A percentile compares a stretch with the other conserved stretches of the same genome.
Evolutionary conservation across 768 basidiomycete genomes (phyloP).

Genomic region (Boletus eberwhitei): DNA sequence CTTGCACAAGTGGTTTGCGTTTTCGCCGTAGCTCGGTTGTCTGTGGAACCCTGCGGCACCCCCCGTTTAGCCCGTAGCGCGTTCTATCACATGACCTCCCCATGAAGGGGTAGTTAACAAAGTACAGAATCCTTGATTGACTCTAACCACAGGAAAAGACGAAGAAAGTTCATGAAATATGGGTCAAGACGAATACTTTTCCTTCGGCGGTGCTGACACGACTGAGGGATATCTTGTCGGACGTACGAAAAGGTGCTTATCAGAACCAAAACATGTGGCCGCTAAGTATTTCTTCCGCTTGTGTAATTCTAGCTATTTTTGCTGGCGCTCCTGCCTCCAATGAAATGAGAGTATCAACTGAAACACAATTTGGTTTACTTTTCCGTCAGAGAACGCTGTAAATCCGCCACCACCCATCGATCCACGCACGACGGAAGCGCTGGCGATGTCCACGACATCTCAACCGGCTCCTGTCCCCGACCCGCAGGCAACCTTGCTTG

Average conservation of each 20-base stretch:
- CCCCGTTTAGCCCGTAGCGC: constrained; percentile 17
- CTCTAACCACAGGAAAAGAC: constrained; percentile 80
- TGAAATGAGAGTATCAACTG: constrained; percentile 62
- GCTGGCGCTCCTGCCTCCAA: constrained; percentile 40
- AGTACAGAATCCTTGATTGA: constrained; percentile 32
- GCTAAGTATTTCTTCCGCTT: constrained; percentile 73
- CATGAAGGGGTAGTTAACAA: constrained; percentile 41
- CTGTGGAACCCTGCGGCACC: neutral
- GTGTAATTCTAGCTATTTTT: constrained; percentile 65
- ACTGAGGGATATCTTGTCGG: constrained; percentile 66
- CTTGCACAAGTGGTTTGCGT: constrained; percentile 6
- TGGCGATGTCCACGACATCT: constrained; percentile 25
- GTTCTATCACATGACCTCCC: constrained; percentile 30
- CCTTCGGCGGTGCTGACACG: constrained; percentile 69
- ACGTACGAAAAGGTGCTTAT: constrained; percentile 86
- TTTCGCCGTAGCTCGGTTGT: constrained; percentile 2
- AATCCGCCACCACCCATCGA: constrained; percentile 36
- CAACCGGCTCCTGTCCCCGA: constrained; percentile 21
- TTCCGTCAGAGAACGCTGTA: constrained; percentile 53
- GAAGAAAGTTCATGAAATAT: constrained; percentile 96
- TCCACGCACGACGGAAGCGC: constrained; percentile 38
- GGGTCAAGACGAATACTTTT: constrained; percentile 90
- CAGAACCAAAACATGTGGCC: constrained; percentile 56
- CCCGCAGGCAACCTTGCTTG: constrained; percentile 66
- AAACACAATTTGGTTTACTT: constrained; percentile 53